These are phyloP conservation scores for Geotrichum klebahnii DNA, from an alignment of 1,139 yeast species.

Conservation along the genomic window DNA sequence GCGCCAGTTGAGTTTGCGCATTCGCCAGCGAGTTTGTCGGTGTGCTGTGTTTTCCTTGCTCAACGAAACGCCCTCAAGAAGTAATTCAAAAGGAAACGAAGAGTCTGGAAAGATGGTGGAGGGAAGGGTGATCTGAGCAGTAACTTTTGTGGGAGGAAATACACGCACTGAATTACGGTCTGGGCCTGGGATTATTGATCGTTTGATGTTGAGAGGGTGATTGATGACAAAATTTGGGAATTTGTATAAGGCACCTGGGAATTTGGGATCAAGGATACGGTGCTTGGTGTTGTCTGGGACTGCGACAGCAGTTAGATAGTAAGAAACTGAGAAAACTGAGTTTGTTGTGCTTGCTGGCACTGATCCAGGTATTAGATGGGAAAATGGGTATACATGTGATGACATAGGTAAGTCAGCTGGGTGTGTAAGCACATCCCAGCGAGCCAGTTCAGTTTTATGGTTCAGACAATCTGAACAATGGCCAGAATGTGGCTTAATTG, in stretches of 20 bases:
- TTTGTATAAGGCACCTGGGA: neutral
- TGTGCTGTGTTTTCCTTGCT: slow-evolving; percentile 31
- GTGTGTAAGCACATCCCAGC: slow-evolving; percentile 77
- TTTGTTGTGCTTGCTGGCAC: slow-evolving; percentile 73
- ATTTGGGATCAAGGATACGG: neutral
- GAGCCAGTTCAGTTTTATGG: slow-evolving; percentile 60
- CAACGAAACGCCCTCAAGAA: slow-evolving; percentile 69
- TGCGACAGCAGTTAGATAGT: slow-evolving; percentile 67
- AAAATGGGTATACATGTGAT: slow-evolving; percentile 84
- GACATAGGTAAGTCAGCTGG: slow-evolving; percentile 55
- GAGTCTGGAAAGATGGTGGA: slow-evolving; percentile 86
- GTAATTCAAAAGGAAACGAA: slow-evolving; percentile 73
- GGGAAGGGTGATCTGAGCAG: slow-evolving; percentile 83
- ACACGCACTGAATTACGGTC: slow-evolving; percentile 84
- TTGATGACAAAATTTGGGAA: slow-evolving; percentile 7
- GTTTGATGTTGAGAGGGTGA: slow-evolving; percentile 62
- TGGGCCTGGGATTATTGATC: slow-evolving; percentile 77
- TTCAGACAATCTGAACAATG: slow-evolving; percentile 43
- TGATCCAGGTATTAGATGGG: slow-evolving; percentile 87
- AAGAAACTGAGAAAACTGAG: slow-evolving; percentile 55
- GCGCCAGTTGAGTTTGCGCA: slow-evolving; percentile 85
- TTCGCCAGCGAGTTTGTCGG: slow-evolving; percentile 72
- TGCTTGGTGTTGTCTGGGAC: slow-evolving; percentile 39
- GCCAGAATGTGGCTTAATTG: slow-evolving; percentile 8
- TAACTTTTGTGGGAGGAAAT: slow-evolving; percentile 91